Evolutionary conservation across 805 yeast genomes (phyloP).

Genomic region (Maudiozyma bulderi): DNA sequence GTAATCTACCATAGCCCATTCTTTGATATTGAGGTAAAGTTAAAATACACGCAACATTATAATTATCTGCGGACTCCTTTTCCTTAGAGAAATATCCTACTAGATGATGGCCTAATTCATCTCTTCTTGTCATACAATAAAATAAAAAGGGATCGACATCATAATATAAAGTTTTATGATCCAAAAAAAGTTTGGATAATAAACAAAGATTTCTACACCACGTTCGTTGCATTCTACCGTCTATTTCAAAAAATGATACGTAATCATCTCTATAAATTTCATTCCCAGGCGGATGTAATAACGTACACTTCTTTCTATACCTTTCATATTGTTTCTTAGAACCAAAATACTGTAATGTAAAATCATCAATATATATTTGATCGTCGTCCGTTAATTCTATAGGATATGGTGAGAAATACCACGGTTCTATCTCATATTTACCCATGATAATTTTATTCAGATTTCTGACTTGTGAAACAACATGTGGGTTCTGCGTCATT

Average conservation of each 20-base stretch:
- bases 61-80: slow-evolving; percentile 89
- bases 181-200: slow-evolving; percentile 80
- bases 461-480: slow-evolving; percentile 85
- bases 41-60: slow-evolving; percentile 93
- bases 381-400: slow-evolving; percentile 90
- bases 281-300: slow-evolving; percentile 97
- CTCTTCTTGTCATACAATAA: slow-evolving; percentile 88
- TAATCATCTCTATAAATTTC: slow-evolving; percentile 90
- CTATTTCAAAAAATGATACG: slow-evolving; percentile 93
- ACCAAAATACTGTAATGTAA: slow-evolving; percentile 79
- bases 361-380: slow-evolving; percentile 82
- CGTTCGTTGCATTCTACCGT: slow-evolving; percentile 89
- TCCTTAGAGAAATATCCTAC: slow-evolving; percentile 97
- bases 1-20: slow-evolving; percentile 83
- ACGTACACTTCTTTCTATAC: slow-evolving; percentile 75
- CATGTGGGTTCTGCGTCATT: slow-evolving; percentile 83
- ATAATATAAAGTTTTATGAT: slow-evolving; percentile 91
- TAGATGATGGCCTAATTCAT: slow-evolving; percentile 85
- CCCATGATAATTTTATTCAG: slow-evolving; percentile 74
- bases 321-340: slow-evolving; percentile 87
- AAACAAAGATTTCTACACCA: slow-evolving; percentile 96
- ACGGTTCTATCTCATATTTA: slow-evolving; percentile 87
- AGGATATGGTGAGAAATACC: slow-evolving; percentile 98
- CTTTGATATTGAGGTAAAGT: slow-evolving; percentile 95
- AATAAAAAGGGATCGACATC: slow-evolving; percentile 97